Conservation (phyloP, 345 rosid genomes). For the Salix viminalis region DNA sequence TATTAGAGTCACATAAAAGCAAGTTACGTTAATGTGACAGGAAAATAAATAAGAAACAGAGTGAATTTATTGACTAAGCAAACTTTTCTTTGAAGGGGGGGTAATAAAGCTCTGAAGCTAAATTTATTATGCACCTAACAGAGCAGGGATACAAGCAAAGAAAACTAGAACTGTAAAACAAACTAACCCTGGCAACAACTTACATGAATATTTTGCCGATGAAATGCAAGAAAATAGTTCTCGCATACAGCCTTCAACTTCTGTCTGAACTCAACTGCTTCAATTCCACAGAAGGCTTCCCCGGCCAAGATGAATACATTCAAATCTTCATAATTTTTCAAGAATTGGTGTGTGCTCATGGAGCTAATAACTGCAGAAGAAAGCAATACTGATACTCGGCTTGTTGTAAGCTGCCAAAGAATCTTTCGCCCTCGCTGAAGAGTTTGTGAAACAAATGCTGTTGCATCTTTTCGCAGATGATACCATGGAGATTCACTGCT, state of each 20-base stretch:
- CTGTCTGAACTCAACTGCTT: conserved; percentile 87
- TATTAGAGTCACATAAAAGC: neutral
- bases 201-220: conserved; percentile 83
- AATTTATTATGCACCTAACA: neutral
- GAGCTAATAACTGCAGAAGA: conserved; percentile 77
- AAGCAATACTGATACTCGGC: conserved; percentile 86
- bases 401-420: conserved; percentile 97
- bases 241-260: conserved; percentile 86
- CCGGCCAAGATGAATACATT: conserved; percentile 84
- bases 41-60: neutral
- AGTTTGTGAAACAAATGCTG: conserved; percentile 72
- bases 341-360: conserved; percentile 91
- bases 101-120: neutral
- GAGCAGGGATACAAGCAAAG: neutral
- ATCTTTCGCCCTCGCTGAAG: conserved; percentile 88
- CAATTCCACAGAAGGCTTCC: conserved; percentile 93
- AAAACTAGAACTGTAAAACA: neutral
- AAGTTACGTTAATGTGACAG: neutral
- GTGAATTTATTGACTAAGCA: neutral
- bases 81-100: neutral
- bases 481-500: conserved; percentile 86
- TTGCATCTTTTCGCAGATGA: conserved; percentile 84
- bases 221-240: conserved; percentile 77
- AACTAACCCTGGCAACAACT: conserved; percentile 26
- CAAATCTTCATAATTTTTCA: conserved; percentile 87